Conservation (phyloP, 768 basidiomycete genomes). For the Boletellus ananiceps region DNA sequence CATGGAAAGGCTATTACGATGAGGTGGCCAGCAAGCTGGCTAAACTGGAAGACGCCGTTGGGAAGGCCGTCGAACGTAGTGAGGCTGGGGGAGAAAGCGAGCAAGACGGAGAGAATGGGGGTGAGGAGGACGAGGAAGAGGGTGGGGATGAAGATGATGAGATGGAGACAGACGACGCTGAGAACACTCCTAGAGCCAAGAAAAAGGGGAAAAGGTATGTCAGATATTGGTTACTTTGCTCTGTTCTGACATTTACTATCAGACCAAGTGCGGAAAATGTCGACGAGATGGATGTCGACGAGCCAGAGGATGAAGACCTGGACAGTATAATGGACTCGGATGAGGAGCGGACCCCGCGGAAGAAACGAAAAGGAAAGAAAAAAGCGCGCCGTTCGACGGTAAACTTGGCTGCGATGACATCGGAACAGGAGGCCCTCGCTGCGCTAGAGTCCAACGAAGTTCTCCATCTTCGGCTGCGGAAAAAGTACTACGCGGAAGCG, state of each 20-base stretch:
- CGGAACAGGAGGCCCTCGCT: conserved; percentile 69
- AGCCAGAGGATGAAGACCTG: conserved; percentile 32
- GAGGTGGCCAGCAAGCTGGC: conserved; percentile 59
- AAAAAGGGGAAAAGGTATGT: conserved; percentile 31
- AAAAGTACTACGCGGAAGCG: conserved; percentile 84
- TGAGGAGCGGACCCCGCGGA: conserved; percentile 29
- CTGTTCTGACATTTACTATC: conserved; percentile 5
- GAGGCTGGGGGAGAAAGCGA: conserved; percentile 37
- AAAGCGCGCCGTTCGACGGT: conserved; percentile 65
- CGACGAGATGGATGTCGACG: conserved; percentile 60
- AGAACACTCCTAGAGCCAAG: conserved; percentile 25
- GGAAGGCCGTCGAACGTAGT: conserved; percentile 52
- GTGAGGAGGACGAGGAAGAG: conserved; percentile 39
- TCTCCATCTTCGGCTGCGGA: conserved; percentile 63
- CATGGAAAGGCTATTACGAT: conserved; percentile 73
- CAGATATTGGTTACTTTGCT: background rate
- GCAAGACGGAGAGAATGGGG: conserved; percentile 30
- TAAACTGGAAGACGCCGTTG: conserved; percentile 64
- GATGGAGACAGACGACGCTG: conserved; percentile 23
- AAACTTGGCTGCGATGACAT: conserved; percentile 62
- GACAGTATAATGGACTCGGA: conserved; percentile 39
- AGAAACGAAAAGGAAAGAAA: conserved; percentile 42
- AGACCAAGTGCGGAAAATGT: conserved; percentile 30
- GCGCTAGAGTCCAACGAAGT: conserved; percentile 64
- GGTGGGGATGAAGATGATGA: conserved; percentile 33